Base-by-base conservation (phyloP, 495 filamentous ascomycete species). In the Daldinia concentrica region DNA sequence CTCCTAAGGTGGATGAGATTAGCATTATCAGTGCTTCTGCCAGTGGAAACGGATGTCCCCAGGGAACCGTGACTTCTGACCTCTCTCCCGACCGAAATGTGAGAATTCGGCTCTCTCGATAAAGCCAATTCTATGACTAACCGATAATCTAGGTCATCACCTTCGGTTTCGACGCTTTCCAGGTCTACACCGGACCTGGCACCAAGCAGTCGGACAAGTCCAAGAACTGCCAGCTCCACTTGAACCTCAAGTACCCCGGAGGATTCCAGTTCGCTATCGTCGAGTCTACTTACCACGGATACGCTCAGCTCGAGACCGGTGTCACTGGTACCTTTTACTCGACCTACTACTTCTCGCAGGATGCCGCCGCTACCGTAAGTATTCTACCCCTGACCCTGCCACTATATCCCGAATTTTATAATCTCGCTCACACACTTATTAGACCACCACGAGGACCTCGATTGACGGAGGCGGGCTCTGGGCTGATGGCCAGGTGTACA, bases 181-280 rank as follows among this genome's bases (percentile, higher is more conserved):
- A 86, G 76, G 85, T 83, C 68, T 87, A 85, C 77, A 86, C 85
- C 74, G 85, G 85, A 15, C 84, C 84, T 34, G 78, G 78, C 66
- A 81, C 76, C 60, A 62, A 17, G 71, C 65, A 62, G 5, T 59
- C 76, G 12, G 78, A 79, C 68, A 78, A 77, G 76, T 80, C 79
- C 80, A 88, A 88, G 85, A 86, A 87, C 82, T 89, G 87, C 84
- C 84, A 87, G 78, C 78, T 89, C 54, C 84, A 88, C 76, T 62
- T 89, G 73, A 82, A 79, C 76, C 81, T 89, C 63, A 82, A 85
- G 77, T 88, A 87, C 78, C 86, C 86, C 39, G 81, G 80, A 50
- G 86, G 86, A 58, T 89, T 87, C 84, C 84, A 87, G 76, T 88
- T 85, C 78, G 77, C 85, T 41, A 77, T 88, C 26, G 79, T 86